Base-by-base conservation (phyloP, 768 basidiomycete species). In the Lactarius deliciosus region DNA sequence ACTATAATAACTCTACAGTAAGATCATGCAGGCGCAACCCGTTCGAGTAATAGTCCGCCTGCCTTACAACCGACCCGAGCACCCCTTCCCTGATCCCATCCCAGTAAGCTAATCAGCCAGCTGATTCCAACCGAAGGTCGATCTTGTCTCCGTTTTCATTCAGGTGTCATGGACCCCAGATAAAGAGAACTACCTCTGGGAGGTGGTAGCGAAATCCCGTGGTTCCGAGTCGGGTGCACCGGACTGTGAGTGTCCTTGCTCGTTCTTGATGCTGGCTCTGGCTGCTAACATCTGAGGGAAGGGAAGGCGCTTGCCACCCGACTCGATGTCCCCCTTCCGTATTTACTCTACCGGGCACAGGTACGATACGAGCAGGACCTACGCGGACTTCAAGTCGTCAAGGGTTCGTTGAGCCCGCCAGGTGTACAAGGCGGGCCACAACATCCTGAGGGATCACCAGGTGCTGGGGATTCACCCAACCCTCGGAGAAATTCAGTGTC, bases 111-210 rank as follows among this genome's bases (percentile, higher is more conserved):
- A 58, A 28, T 20, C 22, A 25, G 22, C 56, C 38, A 40, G n/a
- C 38, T 15, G 25, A 28, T 32, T 54, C 38, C 32, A 32, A 38
- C 16, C 59, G 18, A 25, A 15, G 32, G 7, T 55, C 62, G 55
- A 55, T 10, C 28, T 40, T 22, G 36, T 28, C 28, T 16, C 34
- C 25, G 54, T 61, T 53, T 64, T 57, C 45, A 47, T 50, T 62
- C 72, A 94, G 92, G 88, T 94, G 75, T 88, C 90, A 79, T 94
- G 92, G 92, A 91, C 83, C 53, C 70, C 84, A 9, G 90, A 93
- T 65, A 94, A 94, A 75, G 92, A 93, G 55, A 88, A 88, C 68
- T 85, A 91, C 7, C 79, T 94, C 9, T 94, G 92, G 92, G 91
- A 92, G 75, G 89, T 91, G 54, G 92, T 94, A 68, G 88, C 91